Base-by-base conservation (phyloP, 208 protist genomes). In the Wallacemonas rigidus region DNA sequence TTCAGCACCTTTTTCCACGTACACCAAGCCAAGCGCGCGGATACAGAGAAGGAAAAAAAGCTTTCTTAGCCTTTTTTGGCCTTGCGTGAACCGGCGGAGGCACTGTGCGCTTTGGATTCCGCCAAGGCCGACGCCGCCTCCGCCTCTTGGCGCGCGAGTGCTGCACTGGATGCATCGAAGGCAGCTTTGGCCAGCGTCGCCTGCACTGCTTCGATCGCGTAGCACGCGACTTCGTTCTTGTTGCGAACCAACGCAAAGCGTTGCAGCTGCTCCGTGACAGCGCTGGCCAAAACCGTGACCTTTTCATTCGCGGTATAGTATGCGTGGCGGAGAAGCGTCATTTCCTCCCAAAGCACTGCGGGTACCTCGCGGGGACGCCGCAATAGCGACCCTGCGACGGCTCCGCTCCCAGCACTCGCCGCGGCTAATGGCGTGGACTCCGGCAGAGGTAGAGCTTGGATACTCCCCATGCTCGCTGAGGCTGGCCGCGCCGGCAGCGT, bases 341-440 rank as follows among this genome's bases (percentile, higher is more conserved):
- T 74, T 48, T 89, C 84, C 0, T 83, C 77, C 84, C 84, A 89
- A 45, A 89, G 40, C 15, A 74, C 76, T 3, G 53, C 45, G 6
- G 84, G 80, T 38, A 89, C 77, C 39, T 89, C 84, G 15, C 72
- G 71, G 39, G 80, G 80, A 3, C 74, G 61, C 2, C 74, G 67
- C 26, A 26, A 26, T 26, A 1, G 50, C 53, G 4, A 71, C 67
- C 1, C 17, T 17, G 38, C 6, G 40, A 8, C 60, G 41, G 12
- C 26, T 26, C 26, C 26, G 26, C 26, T 26, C 26, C 26, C 26
- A 26, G 26, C 26, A 26, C 26, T 26, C 26, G 26, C 26, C 26
- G 38, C 1, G 36, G 36, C 11, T 63, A 58, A 58, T 36, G 54
- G 47, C 7, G 7, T 17, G 54, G 15, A 11, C 15, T 35, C 17